Conservation (phyloP, 306 rosid genomes). For the Quercus aquifolioides region DNA sequence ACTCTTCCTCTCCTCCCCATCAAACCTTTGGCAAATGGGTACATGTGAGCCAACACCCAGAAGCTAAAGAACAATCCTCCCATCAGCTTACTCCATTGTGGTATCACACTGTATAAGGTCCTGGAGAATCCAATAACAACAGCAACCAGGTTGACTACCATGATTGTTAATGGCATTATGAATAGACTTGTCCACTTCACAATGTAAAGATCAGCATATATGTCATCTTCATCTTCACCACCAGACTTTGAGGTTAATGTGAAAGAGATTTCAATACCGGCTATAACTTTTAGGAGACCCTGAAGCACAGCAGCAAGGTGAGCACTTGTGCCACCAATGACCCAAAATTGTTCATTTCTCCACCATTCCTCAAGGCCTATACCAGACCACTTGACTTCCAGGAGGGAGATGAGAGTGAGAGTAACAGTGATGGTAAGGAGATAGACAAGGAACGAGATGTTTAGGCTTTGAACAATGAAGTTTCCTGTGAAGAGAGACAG, state of each 20-base stretch:
- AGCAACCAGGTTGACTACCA: slow-evolving; percentile 49
- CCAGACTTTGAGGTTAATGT: slow-evolving; percentile 65
- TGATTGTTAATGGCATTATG: slow-evolving; percentile 66
- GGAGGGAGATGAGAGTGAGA: slow-evolving; percentile 63
- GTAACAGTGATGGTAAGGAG: slow-evolving; percentile 51
- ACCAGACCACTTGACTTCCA: slow-evolving; percentile 86
- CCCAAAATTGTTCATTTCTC: slow-evolving; percentile 88
- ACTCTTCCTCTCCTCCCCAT: slow-evolving; percentile 84
- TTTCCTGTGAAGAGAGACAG: slow-evolving; percentile 65
- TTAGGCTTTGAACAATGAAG: slow-evolving; percentile 65
- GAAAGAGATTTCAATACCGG: slow-evolving; percentile 72
- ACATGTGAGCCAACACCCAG: slow-evolving; percentile 87
- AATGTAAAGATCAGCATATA: slow-evolving; percentile 64
- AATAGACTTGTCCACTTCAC: slow-evolving; percentile 87
- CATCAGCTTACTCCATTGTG: slow-evolving; percentile 64
- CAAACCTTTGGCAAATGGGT: slow-evolving; percentile 88
- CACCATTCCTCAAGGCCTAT: slow-evolving; percentile 79
- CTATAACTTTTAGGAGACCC: slow-evolving; percentile 64
- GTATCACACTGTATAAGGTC: slow-evolving; percentile 71
- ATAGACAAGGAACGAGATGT: slow-evolving; percentile 46
- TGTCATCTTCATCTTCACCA: slow-evolving; percentile 54
- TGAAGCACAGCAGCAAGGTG: slow-evolving; percentile 80
- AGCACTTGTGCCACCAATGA: slow-evolving; percentile 83
- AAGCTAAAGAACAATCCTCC: slow-evolving; percentile 77
- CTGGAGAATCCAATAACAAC: slow-evolving; percentile 57